phyloP scores from a whole-genome alignment of 805 yeast species.

The Candida qinlingensis region DNA sequence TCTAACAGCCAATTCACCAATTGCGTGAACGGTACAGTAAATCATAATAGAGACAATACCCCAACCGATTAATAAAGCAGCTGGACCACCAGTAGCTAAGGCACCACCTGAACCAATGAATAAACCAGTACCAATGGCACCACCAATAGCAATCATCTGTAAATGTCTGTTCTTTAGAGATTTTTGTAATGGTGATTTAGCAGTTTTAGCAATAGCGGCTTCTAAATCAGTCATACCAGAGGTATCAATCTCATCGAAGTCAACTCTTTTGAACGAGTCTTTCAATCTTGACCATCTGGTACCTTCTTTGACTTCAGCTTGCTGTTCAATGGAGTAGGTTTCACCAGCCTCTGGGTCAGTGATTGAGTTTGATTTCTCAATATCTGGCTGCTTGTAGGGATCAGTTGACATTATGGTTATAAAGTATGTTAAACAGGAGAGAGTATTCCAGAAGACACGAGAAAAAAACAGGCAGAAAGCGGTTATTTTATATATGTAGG shows the following conservation, averaged over 20 bases:
- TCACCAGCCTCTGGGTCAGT: slow-evolving; percentile 23
- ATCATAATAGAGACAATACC: slow-evolving; percentile 43
- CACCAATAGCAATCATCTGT: slow-evolving; percentile 38
- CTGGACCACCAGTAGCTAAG: slow-evolving; percentile 61
- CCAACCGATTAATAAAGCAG: slow-evolving; percentile 37
- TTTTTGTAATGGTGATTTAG: slow-evolving; percentile 26
- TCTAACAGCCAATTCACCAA: slow-evolving; percentile 56
- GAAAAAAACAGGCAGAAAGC: too few relatives aligned
- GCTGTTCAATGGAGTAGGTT: slow-evolving; percentile 13
- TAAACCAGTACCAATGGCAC: slow-evolving; percentile 79
- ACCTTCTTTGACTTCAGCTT: slow-evolving; percentile 3
- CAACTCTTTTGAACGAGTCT: slow-evolving; percentile 16
- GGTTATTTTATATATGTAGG: too few relatives aligned
- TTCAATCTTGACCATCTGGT: slow-evolving; percentile 17
- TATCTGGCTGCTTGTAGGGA: slow-evolving; percentile 6
- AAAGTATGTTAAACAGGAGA: too few relatives aligned
- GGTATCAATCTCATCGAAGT: slow-evolving; percentile 11
- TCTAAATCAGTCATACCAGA: slow-evolving; percentile 35
- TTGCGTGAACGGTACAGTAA: slow-evolving; percentile 45
- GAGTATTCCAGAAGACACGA: too few relatives aligned
- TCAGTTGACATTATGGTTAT: slow-evolving; percentile 6
- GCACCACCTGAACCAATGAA: slow-evolving; percentile 69
- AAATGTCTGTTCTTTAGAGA: slow-evolving; percentile 43
- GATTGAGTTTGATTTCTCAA: slow-evolving; percentile 7
- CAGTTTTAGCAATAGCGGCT: slow-evolving; percentile 32